These are phyloP conservation scores for Phaeotremella skinneri DNA, from an alignment of 768 basidiomycete species.

Conservation along the genomic window DNA sequence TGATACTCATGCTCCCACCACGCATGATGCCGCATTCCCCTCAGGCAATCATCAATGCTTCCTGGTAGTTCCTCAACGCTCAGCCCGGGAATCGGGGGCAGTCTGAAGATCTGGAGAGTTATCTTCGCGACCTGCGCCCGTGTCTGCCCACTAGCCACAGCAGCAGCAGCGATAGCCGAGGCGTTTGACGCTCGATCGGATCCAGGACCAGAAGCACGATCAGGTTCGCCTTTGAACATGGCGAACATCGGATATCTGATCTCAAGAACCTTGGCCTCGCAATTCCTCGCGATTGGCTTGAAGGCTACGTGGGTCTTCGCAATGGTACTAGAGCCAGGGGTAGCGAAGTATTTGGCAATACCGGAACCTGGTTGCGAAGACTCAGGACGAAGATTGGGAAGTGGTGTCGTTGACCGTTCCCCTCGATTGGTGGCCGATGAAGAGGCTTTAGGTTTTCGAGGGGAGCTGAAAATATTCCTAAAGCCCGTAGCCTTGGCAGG, in stretches of 20 bases:
- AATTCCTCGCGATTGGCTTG: constrained; percentile 76
- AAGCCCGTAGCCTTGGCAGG: constrained; percentile 57
- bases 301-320: constrained; percentile 85
- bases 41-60: constrained; percentile 85
- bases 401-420: constrained; percentile 38
- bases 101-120: constrained; percentile 81
- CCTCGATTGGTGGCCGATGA: constrained; percentile 48
- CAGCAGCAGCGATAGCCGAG: constrained; percentile 2
- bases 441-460: constrained; percentile 50
- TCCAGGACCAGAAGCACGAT: constrained; percentile 18
- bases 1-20: constrained; percentile 95
- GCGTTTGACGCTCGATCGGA: constrained; percentile 6
- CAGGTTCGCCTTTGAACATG: constrained; percentile 47
- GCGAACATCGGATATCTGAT: constrained; percentile 55
- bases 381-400: constrained; percentile 35
- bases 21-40: constrained; percentile 80
- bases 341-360: constrained; percentile 45
- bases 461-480: constrained; percentile 52
- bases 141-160: constrained; percentile 29
- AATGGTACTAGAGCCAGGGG: constrained; percentile 57
- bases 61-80: constrained; percentile 75
- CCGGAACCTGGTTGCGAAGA: constrained; percentile 35
- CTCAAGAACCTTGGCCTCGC: constrained; percentile 81
- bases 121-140: constrained; percentile 80
- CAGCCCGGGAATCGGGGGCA: constrained; percentile 84